Base-by-base conservation (phyloP, 2,329 filamentous ascomycete species). In the Fusarium sp. region DNA sequence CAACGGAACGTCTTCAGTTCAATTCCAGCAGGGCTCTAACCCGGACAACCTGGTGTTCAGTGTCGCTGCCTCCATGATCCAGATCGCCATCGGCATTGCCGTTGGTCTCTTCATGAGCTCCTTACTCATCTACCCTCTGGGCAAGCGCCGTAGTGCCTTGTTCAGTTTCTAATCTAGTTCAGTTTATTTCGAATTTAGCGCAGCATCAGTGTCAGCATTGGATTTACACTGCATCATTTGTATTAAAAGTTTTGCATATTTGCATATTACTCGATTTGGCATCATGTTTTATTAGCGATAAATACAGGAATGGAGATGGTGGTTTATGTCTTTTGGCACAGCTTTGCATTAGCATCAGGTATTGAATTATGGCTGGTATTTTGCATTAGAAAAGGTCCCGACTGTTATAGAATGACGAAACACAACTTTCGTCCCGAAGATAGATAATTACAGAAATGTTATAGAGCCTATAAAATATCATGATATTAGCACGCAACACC, bases 81-180 rank as follows among this genome's bases (percentile, higher is more conserved):
- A 85, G 70, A 83, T 85, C 56, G 83, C 83, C 15, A 83, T 84
- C 62, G 83, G 83, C 15, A 84, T 85, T 48, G 83, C 83, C 7
- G 80, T 84, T 12, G 83, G 83, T 4, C 73, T 85, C 8, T 85
- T 85, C 60, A 70, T 85, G 62, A 83, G 82, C 57, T 82, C 83
- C 3, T 71, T 85, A 30, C 70, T 85, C 21, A 76, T 85, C 7
- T 85, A 84, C 63, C 83, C 83, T 7, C 75, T 84, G 32, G 83
- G 82, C 38, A 85, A 84, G 73, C 78, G 82, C 42, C 79, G 83
- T 42, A 84, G 82, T 58, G 82, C 82, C 6, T 72, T 85, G 11
- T 85, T 84, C 72, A 84, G 82, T 57, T 82, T 84, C 56, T 84
- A 70, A 53, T 43, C 30, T 24, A 49, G 34, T 11, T 48, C 55